Evolutionary conservation across 73 alveolate species (phyloP), one percentile per base, ranked within the genome.

Genomic region (Loxodes magnus): DNA sequence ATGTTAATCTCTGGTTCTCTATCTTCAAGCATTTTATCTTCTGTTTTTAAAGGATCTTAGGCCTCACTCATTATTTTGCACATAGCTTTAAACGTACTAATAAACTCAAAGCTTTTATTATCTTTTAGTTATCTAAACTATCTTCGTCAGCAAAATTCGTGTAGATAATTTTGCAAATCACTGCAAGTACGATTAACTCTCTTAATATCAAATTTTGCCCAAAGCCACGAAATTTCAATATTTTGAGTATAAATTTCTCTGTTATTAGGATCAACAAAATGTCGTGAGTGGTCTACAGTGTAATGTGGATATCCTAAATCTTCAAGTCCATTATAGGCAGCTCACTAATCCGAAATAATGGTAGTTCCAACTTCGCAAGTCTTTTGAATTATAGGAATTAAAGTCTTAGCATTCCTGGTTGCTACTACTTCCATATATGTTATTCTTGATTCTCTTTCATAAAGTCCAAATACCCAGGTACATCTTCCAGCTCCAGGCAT

Each of bases 211-310:
- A 25, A 46, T 24, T 46, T 46, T 46, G 59, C 59, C 59, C 59
- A 46, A 1, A 37, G n/a, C 59, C 59, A 46, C 22, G 59, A 46
- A 46, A 46, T 46, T 46, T 46, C 59, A 23, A 46, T 46, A 46
- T 46, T 10, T 19, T 46, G 59, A 1, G 59, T 46, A 25, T 46
- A 41, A 9, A 46, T 46, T 46, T 46, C 59, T 46, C 59, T 16
- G 2, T 3, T 46, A 2, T 46, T 37, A 7, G 59, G 59, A 2
- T 46, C 27, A 10, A 46, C 59, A 2, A 46, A 46, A 19, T 25
- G 27, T 41, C 59, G 22, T 16, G 59, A 46, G 2, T 46, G 59
- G 39, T 46, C 59, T n/a, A 46, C 59, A 46, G 59, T 46, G 17
- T 21, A 46, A 19, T 46, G 59, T 12, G 59, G 59, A 46, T 25